phyloP scores from a whole-genome alignment of 371 early-diverging fungal genomes.

The Circinella umbellata region DNA sequence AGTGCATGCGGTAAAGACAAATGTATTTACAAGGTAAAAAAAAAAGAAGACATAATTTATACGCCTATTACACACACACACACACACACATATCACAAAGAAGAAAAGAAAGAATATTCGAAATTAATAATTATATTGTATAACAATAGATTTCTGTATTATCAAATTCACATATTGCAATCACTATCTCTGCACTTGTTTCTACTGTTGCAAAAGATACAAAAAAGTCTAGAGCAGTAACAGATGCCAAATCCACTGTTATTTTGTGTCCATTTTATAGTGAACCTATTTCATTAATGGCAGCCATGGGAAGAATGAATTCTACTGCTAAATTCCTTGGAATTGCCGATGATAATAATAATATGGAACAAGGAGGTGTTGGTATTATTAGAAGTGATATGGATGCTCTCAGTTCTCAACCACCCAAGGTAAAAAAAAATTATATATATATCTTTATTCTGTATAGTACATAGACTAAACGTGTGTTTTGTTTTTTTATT shows the following conservation, averaged over 20 bases:
- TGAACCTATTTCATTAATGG: slow-evolving; percentile 69
- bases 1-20: slow-evolving; percentile 23
- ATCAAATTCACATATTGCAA: slow-evolving; percentile 45
- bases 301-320: slow-evolving; percentile 70
- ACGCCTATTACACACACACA: no score
- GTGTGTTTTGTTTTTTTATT: no score
- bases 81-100: no score
- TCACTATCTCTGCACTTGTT: slow-evolving; percentile 40
- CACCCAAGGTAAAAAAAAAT: background rate
- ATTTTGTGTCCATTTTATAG: slow-evolving; percentile 65
- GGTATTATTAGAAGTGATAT: slow-evolving; percentile 44
- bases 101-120: no score
- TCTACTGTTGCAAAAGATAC: slow-evolving; percentile 23
- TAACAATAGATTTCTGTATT: slow-evolving; percentile 37
- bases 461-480: no score
- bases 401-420: slow-evolving; percentile 22
- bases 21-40: slow-evolving; percentile 37
- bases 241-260: slow-evolving; percentile 56
- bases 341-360: slow-evolving; percentile 23
- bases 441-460: background rate
- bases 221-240: slow-evolving; percentile 38
- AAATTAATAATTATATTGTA: background rate
- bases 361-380: slow-evolving; percentile 1
- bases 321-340: slow-evolving; percentile 55
- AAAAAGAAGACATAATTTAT: no score